Percentiles rank a stretch among this genome's conserved stretches.
phyloP scores from a whole-genome alignment of 2,329 filamentous ascomycete genomes.

The Alternaria consortialis region DNA sequence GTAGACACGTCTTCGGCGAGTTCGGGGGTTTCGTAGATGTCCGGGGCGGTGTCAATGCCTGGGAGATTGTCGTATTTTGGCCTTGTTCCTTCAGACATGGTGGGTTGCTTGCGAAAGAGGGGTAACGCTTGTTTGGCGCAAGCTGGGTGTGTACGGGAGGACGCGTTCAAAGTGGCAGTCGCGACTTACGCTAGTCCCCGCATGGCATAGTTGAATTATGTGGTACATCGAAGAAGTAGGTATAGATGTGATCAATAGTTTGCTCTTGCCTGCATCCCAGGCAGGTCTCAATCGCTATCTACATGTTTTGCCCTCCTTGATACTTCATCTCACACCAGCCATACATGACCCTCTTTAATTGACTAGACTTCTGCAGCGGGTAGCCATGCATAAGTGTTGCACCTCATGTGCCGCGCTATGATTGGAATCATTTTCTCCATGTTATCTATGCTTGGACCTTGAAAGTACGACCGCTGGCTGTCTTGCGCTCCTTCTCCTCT shows the following conservation, averaged over 20 bases:
- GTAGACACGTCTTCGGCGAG: conserved; percentile 90
- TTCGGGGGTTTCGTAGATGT: conserved; percentile 96
- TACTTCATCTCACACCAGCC: neutral
- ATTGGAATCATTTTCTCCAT: neutral
- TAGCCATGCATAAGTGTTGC: neutral
- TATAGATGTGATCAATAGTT: neutral
- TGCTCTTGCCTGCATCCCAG: neutral
- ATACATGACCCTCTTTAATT: neutral
- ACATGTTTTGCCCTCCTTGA: neutral
- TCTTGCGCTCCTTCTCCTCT: conserved; percentile 98
- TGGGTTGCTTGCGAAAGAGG: conserved; percentile 8
- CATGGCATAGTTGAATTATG: conserved; percentile 3
- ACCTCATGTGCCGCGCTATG: neutral
- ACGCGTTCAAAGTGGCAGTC: conserved; percentile 32
- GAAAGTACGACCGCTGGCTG: conserved; percentile 95
- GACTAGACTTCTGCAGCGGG: neutral
- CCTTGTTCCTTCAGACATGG: conserved; percentile 45
- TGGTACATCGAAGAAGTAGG: neutral
- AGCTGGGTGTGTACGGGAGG: conserved; percentile 14
- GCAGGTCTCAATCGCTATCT: neutral
- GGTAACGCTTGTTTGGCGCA: conserved; percentile 16
- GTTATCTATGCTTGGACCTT: conserved; percentile 61
- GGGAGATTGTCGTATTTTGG: conserved; percentile 61
- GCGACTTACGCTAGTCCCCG: conserved; percentile 24
- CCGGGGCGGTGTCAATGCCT: conserved; percentile 78